A percentile compares a stretch with the other conserved stretches of the same genome.
phyloP scores from a whole-genome alignment of 192 early-diverging fungal species.

The Funneliformis geosporum region DNA sequence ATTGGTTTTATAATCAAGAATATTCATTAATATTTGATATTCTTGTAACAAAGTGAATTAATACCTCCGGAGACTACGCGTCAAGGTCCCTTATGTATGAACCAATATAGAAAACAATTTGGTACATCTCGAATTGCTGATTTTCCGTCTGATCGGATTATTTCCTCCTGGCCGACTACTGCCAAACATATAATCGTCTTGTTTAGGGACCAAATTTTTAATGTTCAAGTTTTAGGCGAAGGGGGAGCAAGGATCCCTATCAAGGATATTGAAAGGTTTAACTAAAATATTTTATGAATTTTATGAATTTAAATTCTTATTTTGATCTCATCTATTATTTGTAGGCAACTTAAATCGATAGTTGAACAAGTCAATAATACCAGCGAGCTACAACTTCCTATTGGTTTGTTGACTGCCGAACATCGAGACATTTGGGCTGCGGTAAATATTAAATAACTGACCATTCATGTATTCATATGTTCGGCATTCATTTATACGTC shows the following conservation, averaged over 20 bases:
- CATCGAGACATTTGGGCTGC: conserved; percentile 88
- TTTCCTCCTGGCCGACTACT: conserved; percentile 68
- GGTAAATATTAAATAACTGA: conserved; percentile 38
- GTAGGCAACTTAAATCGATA: conserved; percentile 45
- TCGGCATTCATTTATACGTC: background rate
- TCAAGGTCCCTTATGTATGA: conserved; percentile 87
- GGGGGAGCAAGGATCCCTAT: conserved; percentile 66
- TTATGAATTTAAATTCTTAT: background rate
- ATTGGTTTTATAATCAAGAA: background rate
- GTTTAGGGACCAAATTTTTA: conserved; percentile 82
- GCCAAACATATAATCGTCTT: conserved; percentile 85
- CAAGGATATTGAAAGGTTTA: conserved; percentile 45
- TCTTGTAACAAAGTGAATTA: conserved; percentile 35
- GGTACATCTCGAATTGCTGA: conserved; percentile 78
- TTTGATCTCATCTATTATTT: background rate
- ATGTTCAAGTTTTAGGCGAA: conserved; percentile 71
- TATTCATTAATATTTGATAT: background rate
- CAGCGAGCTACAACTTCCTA: conserved; percentile 55
- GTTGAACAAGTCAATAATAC: conserved; percentile 52
- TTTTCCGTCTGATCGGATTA: conserved; percentile 65
- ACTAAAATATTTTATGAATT: background rate
- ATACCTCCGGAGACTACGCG: conserved; percentile 71
- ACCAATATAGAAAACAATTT: conserved; percentile 89
- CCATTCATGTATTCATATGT: background rate
- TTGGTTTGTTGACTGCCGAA: conserved; percentile 83